Conservation (phyloP, 345 rosid genomes). For the Brassica nigra region DNA sequence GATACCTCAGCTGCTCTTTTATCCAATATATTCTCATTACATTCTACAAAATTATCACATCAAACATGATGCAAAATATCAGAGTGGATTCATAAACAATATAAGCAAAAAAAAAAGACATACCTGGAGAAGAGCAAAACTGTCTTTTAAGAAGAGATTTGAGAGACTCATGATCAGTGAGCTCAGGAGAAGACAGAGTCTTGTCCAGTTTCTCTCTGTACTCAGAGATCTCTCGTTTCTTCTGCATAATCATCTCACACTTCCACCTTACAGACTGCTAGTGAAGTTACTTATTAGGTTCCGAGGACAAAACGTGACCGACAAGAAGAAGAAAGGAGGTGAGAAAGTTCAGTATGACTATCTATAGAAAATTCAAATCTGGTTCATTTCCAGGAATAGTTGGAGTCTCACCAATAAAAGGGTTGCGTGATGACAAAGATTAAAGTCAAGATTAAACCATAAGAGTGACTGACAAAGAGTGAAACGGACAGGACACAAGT, state of each 20-base stretch:
- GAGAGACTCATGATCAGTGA: constrained; percentile 55
- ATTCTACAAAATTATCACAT: constrained; percentile 46
- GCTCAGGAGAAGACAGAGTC: constrained; percentile 71
- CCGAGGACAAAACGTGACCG: constrained; percentile 33
- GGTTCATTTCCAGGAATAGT: not conserved
- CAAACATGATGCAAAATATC: constrained; percentile 13
- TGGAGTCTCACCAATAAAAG: constrained; percentile 28
- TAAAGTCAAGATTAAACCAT: constrained; percentile 1
- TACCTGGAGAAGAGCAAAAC: constrained; percentile 61
- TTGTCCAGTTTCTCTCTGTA: constrained; percentile 79
- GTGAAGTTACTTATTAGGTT: not conserved
- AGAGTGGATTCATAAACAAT: not conserved
- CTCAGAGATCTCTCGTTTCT: constrained; percentile 51
- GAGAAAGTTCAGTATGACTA: constrained; percentile 10
- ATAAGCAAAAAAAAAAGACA: not conserved
- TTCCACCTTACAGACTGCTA: not conserved
- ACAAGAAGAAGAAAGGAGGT: constrained; percentile 44
- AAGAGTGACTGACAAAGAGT: not conserved
- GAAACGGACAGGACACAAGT: constrained; percentile 13
- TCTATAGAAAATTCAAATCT: constrained; percentile 21
- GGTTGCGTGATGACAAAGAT: constrained; percentile 1
- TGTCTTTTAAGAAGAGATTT: constrained; percentile 63
- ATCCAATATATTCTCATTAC: constrained; percentile 52
- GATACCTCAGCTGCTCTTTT: constrained; percentile 64
- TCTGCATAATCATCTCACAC: constrained; percentile 51